Percentiles rank a stretch among this genome's conserved stretches.
Evolutionary conservation across 2,329 filamentous ascomycete species (phyloP).

Genomic region (Bipolaris cookei): DNA sequence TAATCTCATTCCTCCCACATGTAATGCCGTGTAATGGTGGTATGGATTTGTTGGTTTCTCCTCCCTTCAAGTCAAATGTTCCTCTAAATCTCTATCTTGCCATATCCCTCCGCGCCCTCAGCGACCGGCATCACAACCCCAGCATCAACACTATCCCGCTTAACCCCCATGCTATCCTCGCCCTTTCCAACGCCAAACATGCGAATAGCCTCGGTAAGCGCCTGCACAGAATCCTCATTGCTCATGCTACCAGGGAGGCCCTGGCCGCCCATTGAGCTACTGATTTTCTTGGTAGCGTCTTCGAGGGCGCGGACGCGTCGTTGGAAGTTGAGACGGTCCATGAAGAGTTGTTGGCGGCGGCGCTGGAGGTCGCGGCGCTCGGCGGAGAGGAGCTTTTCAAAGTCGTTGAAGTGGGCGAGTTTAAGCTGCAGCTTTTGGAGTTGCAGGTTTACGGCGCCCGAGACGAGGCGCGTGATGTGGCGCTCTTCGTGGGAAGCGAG

Average conservation of each 20-base stretch:
- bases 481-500: conserved; percentile 96
- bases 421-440: conserved; percentile 96
- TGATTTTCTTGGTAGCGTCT: conserved; percentile 67
- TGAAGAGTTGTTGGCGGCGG: conserved; percentile 88
- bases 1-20: too few species aligned
- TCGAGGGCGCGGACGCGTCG: conserved; percentile 84
- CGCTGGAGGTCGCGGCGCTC: conserved; percentile 93
- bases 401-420: conserved; percentile 93
- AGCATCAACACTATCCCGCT: conserved; percentile 38
- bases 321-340: conserved; percentile 90
- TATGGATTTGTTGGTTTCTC: background rate
- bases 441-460: conserved; percentile 90
- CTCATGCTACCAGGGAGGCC: conserved; percentile 42
- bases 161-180: conserved; percentile 45
- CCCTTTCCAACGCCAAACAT: conserved; percentile 47
- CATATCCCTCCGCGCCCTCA: conserved; percentile 44
- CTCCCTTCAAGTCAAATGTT: background rate
- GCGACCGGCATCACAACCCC: conserved; percentile 36
- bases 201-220: conserved; percentile 44
- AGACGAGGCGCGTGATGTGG: conserved; percentile 92
- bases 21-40: too few species aligned
- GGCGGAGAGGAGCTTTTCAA: conserved; percentile 89
- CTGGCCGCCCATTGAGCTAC: conserved; percentile 34
- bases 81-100: conserved; percentile 43
- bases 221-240: conserved; percentile 42